Evolutionary conservation across 352 stramenopile species (phyloP).

Genomic region (Globisporangium polare): DNA sequence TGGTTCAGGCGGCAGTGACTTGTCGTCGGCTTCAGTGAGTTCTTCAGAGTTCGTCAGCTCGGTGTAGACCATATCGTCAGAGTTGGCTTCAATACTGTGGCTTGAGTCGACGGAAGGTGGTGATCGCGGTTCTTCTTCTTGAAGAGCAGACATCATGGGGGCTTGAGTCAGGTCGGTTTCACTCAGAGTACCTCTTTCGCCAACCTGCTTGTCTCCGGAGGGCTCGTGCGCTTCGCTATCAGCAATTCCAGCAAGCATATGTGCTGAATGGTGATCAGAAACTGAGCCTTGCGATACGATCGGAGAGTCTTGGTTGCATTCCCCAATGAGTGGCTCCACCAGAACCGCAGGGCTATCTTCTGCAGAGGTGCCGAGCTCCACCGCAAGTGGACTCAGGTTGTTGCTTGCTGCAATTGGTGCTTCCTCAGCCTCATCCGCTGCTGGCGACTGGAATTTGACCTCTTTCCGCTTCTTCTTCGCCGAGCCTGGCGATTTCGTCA

Average conservation of each 20-base stretch:
- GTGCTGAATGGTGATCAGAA: too few species aligned
- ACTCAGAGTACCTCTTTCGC: too few species aligned
- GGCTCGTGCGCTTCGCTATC: not conserved
- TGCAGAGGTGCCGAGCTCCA: not conserved
- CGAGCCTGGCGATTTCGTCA: not conserved
- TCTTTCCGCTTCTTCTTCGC: slow-evolving; percentile 13
- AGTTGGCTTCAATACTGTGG: not conserved
- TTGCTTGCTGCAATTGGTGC: not conserved
- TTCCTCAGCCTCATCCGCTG: not conserved
- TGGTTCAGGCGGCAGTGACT: not conserved
- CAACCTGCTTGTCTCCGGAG: not conserved
- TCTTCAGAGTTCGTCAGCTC: not conserved
- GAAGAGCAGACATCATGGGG: not conserved
- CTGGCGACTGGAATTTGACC: slow-evolving; percentile 2
- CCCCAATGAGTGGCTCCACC: not conserved
- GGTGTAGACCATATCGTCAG: not conserved
- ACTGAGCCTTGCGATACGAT: too few species aligned
- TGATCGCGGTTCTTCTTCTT: too few species aligned
- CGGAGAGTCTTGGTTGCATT: too few species aligned
- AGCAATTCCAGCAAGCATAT: too few species aligned
- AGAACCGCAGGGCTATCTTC: not conserved
- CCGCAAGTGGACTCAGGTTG: not conserved
- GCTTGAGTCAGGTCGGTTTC: not conserved
- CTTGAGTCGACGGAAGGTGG: too few species aligned
- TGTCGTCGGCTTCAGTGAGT: not conserved